These are phyloP conservation scores for Bremia lactucae DNA, from an alignment of 352 stramenopile species.

Conservation along the genomic window DNA sequence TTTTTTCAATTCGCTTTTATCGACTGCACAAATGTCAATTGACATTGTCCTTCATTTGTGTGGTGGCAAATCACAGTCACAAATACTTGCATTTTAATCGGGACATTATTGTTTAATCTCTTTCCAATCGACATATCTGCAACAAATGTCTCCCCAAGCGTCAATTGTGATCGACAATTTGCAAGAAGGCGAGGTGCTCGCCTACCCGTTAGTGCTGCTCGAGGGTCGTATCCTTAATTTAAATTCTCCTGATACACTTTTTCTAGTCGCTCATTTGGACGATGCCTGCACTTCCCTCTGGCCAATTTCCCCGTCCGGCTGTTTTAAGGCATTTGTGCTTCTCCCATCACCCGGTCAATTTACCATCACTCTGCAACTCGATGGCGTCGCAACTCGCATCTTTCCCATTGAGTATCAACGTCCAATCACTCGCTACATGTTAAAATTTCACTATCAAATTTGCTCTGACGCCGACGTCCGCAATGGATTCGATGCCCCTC, in stretches of 20 bases:
- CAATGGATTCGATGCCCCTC: constrained; percentile 49
- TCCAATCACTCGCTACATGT: constrained; percentile 21
- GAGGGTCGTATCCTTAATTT: constrained; percentile 24
- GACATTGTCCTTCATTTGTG: too few species aligned
- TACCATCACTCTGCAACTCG: constrained; percentile 18
- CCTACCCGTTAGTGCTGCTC: constrained; percentile 46
- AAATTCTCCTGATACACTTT: constrained; percentile 5
- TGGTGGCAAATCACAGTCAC: too few species aligned
- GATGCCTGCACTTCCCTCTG: constrained; percentile 22
- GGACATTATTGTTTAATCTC: too few species aligned
- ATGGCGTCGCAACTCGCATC: constrained; percentile 4
- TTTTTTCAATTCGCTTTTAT: too few species aligned
- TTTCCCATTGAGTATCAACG: constrained; percentile 32
- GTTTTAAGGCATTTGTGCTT: constrained; percentile 55
- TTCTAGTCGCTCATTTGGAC: constrained; percentile 35
- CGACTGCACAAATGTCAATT: too few species aligned
- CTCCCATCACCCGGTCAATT: constrained; percentile 38
- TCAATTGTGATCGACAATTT: constrained; percentile 80
- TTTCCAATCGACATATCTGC: too few species aligned
- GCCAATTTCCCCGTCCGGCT: constrained; percentile 33
- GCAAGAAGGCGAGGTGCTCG: constrained; percentile 59
- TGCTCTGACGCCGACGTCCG: constrained; percentile 21
- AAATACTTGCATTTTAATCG: too few species aligned
- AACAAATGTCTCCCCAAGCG: too few species aligned
- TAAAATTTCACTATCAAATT: constrained; percentile 67